Conservation (phyloP, 805 yeast genomes). For the Yarrowia yakushimensis region DNA sequence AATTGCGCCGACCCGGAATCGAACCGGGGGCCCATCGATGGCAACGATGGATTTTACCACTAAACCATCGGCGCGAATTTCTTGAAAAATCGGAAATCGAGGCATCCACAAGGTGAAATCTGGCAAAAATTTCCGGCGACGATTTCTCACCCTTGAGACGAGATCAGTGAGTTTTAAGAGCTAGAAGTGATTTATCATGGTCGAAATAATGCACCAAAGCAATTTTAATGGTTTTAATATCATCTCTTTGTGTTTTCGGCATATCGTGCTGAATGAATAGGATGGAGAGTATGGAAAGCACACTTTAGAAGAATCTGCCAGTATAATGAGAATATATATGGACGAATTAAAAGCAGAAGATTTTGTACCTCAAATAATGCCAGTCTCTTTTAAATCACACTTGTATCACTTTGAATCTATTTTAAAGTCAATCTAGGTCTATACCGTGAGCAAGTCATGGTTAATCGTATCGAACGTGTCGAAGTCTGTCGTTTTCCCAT, state of each 20-base stretch:
- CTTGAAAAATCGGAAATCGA: background rate
- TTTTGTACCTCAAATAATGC: too few relatives aligned
- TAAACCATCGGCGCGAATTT: constrained; percentile 21
- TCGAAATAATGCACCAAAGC: too few relatives aligned
- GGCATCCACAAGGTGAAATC: background rate
- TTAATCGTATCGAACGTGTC: constrained; percentile 6
- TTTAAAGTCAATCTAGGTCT: background rate
- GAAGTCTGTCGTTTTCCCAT: constrained; percentile 29
- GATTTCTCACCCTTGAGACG: too few relatives aligned
- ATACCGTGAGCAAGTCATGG: background rate
- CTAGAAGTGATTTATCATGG: background rate
- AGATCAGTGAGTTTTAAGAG: too few relatives aligned
- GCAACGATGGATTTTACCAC: constrained; percentile 26
- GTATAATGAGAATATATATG: too few relatives aligned
- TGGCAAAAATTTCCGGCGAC: background rate
- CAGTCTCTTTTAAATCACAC: too few relatives aligned
- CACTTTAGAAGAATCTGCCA: too few relatives aligned
- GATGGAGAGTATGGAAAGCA: too few relatives aligned
- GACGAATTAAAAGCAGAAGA: too few relatives aligned
- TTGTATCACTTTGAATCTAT: background rate
- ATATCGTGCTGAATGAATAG: too few relatives aligned
- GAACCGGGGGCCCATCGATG: constrained; percentile 26
- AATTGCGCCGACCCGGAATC: constrained; percentile 25
- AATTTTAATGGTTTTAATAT: too few relatives aligned
- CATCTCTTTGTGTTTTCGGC: too few relatives aligned